Conservation (phyloP, 192 early-diverging fungal genomes). For the Rhizoclosmatium sp. region DNA sequence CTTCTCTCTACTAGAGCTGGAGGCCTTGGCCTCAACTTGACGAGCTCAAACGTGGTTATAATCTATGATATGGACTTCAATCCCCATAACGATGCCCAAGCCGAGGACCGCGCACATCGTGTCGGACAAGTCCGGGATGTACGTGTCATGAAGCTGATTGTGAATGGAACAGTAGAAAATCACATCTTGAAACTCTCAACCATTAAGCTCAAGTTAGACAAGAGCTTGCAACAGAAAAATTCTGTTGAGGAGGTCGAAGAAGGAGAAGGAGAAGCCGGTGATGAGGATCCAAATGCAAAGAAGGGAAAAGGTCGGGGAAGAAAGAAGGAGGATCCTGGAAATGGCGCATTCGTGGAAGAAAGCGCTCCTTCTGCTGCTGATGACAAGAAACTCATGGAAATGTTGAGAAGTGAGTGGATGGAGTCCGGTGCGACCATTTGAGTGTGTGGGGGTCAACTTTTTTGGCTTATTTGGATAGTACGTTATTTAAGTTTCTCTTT, state of each 20-base stretch:
- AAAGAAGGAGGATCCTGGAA: neutral
- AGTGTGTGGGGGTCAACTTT: neutral
- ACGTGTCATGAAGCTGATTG: conserved; percentile 73
- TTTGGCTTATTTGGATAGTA: no score
- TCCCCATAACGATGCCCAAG: conserved; percentile 75
- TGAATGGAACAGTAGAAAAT: conserved; percentile 74
- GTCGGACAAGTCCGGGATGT: conserved; percentile 89
- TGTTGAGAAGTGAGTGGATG: conserved; percentile 29
- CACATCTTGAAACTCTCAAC: conserved; percentile 67
- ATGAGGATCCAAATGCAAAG: neutral
- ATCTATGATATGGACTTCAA: conserved; percentile 89
- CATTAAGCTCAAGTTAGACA: conserved; percentile 70
- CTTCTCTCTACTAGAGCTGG: conserved; percentile 96
- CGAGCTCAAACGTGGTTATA: conserved; percentile 93
- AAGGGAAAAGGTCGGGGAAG: neutral
- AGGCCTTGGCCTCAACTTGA: conserved; percentile 96
- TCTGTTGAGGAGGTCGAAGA: conserved; percentile 9
- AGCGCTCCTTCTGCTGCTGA: conserved; percentile 9
- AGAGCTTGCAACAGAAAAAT: conserved; percentile 42
- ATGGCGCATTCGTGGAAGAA: neutral
- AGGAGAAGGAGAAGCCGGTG: conserved; percentile 1
- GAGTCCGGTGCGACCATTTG: neutral
- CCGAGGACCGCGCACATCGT: conserved; percentile 82
- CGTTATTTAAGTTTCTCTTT: no score
- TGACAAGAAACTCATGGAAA: conserved; percentile 35